A percentile compares a stretch with the other conserved stretches of the same genome.
Evolutionary conservation across 306 rosid species (phyloP).

Genomic region (Cicer yamashitae): DNA sequence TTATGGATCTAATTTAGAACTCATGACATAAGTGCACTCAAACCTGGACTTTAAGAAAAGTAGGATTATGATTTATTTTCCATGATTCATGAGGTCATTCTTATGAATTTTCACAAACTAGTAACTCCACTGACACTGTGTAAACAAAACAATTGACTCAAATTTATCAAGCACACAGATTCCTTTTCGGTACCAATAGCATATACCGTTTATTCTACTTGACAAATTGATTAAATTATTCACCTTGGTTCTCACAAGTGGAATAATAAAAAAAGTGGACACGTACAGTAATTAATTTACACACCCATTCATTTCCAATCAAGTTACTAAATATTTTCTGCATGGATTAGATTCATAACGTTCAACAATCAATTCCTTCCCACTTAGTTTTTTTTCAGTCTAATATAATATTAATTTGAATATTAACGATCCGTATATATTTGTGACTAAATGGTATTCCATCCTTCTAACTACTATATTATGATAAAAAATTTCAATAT

Average conservation of each 20-base stretch:
- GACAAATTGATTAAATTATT: slow-evolving; percentile 3
- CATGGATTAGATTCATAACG: not conserved
- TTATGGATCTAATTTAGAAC: too few species aligned
- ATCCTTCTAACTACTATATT: not conserved
- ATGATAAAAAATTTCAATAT: not conserved
- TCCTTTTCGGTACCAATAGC: not conserved
- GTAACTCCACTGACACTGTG: slow-evolving; percentile 10
- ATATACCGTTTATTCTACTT: slow-evolving; percentile 8
- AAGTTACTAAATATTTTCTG: not conserved
- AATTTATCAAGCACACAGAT: slow-evolving; percentile 7
- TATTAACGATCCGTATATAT: too few species aligned
- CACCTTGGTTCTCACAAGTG: slow-evolving; percentile 28
- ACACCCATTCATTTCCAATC: not conserved
- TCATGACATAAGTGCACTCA: too few species aligned
- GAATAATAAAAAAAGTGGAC: slow-evolving; percentile 21
- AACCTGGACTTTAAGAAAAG: too few species aligned
- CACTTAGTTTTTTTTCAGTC: too few species aligned
- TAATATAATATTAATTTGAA: too few species aligned
- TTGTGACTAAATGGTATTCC: too few species aligned
- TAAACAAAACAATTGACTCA: not conserved
- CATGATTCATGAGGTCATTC: not conserved
- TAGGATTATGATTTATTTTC: slow-evolving; percentile 7
- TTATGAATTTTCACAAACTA: slow-evolving; percentile 2
- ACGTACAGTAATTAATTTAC: not conserved
- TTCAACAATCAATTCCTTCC: too few species aligned